These are phyloP conservation scores for Eucalyptus cloeziana DNA, from an alignment of 345 rosid genomes.

Conservation along the genomic window DNA sequence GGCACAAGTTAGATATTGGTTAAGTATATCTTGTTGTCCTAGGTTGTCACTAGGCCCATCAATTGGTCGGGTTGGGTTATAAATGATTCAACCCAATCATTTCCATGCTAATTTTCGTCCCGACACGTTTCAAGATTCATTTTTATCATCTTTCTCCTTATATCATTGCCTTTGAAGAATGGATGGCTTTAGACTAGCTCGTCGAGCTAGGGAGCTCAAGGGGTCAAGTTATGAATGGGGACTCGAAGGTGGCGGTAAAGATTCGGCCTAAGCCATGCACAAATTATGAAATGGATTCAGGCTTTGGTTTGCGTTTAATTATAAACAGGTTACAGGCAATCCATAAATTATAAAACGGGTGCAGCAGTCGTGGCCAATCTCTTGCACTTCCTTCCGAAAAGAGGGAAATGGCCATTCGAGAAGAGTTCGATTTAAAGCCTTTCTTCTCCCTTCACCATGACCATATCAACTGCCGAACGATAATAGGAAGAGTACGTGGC, in stretches of 20 bases:
- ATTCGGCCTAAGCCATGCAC: accelerated
- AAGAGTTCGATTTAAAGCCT: no score
- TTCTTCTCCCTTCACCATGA: no score
- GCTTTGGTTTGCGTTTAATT: background rate
- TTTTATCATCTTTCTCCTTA: background rate
- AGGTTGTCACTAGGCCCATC: background rate
- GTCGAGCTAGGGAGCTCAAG: accelerated
- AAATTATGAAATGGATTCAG: background rate
- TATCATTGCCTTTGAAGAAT: background rate
- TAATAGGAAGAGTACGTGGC: background rate
- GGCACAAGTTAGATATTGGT: background rate
- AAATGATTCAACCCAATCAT: background rate
- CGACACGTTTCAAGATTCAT: background rate
- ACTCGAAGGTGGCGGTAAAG: background rate
- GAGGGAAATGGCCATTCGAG: no score
- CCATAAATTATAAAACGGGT: background rate
- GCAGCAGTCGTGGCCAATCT: no score
- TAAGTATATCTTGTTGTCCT: background rate
- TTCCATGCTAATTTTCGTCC: accelerated
- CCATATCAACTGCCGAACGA: no score
- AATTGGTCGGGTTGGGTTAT: background rate
- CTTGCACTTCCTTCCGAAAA: no score
- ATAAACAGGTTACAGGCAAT: background rate
- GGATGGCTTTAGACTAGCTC: background rate
- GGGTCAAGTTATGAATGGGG: background rate